Conservation (phyloP, 106 monocot genomes). For the Apostasia shenzhenica region DNA sequence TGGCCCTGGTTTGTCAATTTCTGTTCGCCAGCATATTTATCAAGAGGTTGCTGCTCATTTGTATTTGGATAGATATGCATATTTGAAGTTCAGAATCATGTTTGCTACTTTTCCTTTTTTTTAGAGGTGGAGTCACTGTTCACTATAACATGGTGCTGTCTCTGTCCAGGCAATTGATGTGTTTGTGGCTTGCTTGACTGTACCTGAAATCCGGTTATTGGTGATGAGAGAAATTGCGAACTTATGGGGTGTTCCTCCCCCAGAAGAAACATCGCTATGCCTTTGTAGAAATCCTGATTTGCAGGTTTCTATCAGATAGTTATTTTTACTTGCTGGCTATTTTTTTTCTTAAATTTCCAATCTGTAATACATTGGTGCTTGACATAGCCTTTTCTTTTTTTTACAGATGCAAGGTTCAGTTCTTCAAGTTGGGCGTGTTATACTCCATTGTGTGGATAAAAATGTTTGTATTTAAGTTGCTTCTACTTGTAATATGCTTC, state of each 20-base stretch:
- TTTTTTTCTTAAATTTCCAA: not conserved
- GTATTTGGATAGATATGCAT: not conserved
- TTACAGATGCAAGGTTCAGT: constrained; percentile 28
- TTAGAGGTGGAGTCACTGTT: not conserved
- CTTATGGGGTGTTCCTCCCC: constrained; percentile 24
- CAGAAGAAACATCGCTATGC: constrained; percentile 24
- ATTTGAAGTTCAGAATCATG: not conserved
- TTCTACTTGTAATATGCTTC: not conserved
- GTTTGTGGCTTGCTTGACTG: constrained; percentile 51
- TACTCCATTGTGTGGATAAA: constrained; percentile 19
- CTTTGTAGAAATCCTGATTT: constrained; percentile 47
- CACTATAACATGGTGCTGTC: constrained; percentile 2
- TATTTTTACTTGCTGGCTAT: constrained; percentile 5
- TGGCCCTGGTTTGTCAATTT: constrained; percentile 24
- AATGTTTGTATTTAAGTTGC: constrained; percentile 21
- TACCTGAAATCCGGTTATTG: constrained; percentile 24
- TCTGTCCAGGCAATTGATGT: constrained; percentile 70
- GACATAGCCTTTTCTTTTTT: constrained; percentile 8
- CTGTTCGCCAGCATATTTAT: constrained; percentile 50
- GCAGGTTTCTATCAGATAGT: constrained; percentile 31
- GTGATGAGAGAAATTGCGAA: constrained; percentile 53
- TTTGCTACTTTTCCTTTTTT: not conserved
- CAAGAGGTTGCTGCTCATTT: constrained; percentile 49
- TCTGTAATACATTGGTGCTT: not conserved
- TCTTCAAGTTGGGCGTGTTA: constrained; percentile 67